These are phyloP conservation scores for Waltiozyma sp. DNA, from an alignment of 1,139 yeast genomes.

Conservation along the genomic window DNA sequence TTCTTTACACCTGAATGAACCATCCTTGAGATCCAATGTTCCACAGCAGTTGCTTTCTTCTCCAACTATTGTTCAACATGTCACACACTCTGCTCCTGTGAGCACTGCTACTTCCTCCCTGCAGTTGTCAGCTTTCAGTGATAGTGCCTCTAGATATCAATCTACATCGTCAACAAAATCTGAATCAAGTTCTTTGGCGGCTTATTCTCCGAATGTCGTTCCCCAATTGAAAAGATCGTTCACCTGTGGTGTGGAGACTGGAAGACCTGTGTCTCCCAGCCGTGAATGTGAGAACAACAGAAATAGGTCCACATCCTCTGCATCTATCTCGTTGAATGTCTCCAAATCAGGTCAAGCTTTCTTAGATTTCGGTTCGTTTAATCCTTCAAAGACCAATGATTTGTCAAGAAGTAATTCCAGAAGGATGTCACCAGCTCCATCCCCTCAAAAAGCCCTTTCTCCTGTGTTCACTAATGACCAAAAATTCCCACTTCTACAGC, in stretches of 20 bases:
- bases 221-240: constrained; percentile 12
- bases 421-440: constrained; percentile 13
- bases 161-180: not conserved
- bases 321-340: constrained; percentile 16
- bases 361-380: constrained; percentile 15
- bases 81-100: not conserved
- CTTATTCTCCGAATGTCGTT: constrained; percentile 1
- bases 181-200: not conserved
- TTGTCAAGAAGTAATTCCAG: constrained; percentile 7
- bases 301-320: constrained; percentile 10
- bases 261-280: not conserved
- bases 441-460: constrained; percentile 11
- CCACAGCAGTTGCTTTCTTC: not conserved
- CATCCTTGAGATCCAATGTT: not conserved
- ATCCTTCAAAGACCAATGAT: not conserved
- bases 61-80: constrained; percentile 2
- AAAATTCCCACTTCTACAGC: constrained; percentile 1
- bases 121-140: no score
- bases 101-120: not conserved
- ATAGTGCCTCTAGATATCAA: no score
- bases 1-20: not conserved
- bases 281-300: constrained; percentile 2
- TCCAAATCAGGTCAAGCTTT: constrained; percentile 19
- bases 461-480: constrained; percentile 2
- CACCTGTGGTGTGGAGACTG: constrained; percentile 4